Evolutionary conservation across 2,329 filamentous ascomycete species (phyloP), one percentile per base, ranked within the genome.

Genomic region (Drechslerella stenobrocha): DNA sequence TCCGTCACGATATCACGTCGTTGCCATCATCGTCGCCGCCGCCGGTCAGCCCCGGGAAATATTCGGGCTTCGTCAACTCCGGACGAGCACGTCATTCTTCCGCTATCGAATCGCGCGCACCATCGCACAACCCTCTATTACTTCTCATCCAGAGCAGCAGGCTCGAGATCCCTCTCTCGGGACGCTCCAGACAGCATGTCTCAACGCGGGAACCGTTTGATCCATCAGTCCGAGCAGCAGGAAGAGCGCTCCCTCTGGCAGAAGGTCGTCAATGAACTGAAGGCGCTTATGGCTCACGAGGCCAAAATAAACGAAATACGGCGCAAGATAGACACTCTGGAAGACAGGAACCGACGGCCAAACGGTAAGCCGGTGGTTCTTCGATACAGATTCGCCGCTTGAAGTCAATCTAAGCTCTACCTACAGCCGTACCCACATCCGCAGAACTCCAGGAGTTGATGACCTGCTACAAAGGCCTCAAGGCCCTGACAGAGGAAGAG

Each of bases 231-330:
- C 6, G 72, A 73, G 46, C 70, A 72, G 47, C 72, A 73, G 47
- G 72, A 73, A 44, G 72, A 73, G 56, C 63, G 65, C 18, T 71
- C 71, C 45, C 52, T 73, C 18, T 73, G 72, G 72, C 66, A 70
- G 11, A 73, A 71, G 61, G 71, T 73, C 35, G 72, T 72, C 34
- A 71, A 69, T 18, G 72, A 71, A 44, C 47, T 73, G 22, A 72
- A 73, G 32, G 70, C 70, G 2, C 72, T 72, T 37, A 69, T 70
- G 55, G 51, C 32, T 3, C 70, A 71, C 22, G 63, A 67, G 35
- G 63, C 63, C 6, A 59, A 56, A 60, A 51, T 67, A 24, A 67
- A 60, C 13, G 63, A 67, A 23, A 67, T 52, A 6, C 22, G 55
- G 47, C 63, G 63, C n/a, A 67, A 67, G 45, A 67, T 67, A 7